These are phyloP conservation scores for Phytophthora litchii DNA, from an alignment of 352 stramenopile genomes.

Conservation along the genomic window DNA sequence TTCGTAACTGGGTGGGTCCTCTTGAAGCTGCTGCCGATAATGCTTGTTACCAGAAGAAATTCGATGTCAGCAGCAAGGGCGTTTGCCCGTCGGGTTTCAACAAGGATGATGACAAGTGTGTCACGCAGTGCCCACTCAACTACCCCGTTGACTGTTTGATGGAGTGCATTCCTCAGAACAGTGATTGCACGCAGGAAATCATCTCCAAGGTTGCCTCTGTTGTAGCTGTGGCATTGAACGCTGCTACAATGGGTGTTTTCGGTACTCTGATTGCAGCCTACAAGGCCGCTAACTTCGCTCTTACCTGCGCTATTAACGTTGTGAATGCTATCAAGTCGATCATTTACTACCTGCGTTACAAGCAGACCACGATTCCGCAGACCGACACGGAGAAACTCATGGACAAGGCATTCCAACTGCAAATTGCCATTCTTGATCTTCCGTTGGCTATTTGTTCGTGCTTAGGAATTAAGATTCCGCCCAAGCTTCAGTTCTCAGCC, in stretches of 20 bases:
- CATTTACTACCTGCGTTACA: slow-evolving; percentile 37
- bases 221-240: slow-evolving; percentile 39
- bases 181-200: slow-evolving; percentile 43
- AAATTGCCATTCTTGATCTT: slow-evolving; percentile 33
- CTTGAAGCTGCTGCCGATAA: slow-evolving; percentile 7
- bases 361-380: slow-evolving; percentile 13
- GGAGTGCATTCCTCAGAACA: slow-evolving; percentile 48
- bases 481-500: slow-evolving; percentile 26
- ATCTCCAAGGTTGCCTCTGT: slow-evolving; percentile 41
- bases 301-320: slow-evolving; percentile 29
- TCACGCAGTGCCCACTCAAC: slow-evolving; percentile 50
- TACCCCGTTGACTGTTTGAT: slow-evolving; percentile 44
- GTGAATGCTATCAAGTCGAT: slow-evolving; percentile 32
- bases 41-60: slow-evolving; percentile 36
- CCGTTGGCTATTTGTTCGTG: slow-evolving; percentile 26
- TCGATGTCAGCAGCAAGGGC: slow-evolving; percentile 28
- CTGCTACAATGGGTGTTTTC: slow-evolving; percentile 43
- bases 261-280: slow-evolving; percentile 17
- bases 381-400: slow-evolving; percentile 30
- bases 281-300: slow-evolving; percentile 11
- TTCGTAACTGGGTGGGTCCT: slow-evolving; percentile 49
- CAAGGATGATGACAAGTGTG: slow-evolving; percentile 47
- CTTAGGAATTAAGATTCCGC: slow-evolving; percentile 18
- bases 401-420: slow-evolving; percentile 31
- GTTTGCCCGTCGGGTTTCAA: slow-evolving; percentile 49